Evolutionary conservation across 2,329 filamentous ascomycete genomes (phyloP).

Genomic region (Trichoderma gracile): DNA sequence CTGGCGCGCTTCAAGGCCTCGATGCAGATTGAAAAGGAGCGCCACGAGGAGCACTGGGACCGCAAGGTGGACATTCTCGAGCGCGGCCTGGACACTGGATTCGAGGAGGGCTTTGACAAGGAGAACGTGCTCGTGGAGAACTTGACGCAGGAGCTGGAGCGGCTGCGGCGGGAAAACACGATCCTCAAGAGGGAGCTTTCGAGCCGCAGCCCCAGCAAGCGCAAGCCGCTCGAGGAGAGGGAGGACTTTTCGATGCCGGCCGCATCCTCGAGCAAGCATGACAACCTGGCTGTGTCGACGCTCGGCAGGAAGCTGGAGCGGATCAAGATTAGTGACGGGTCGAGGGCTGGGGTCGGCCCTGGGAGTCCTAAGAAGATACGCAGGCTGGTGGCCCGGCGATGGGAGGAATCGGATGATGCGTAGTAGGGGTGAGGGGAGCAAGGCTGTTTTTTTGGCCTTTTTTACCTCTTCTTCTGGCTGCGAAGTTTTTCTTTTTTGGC

Average conservation of each 20-base stretch:
- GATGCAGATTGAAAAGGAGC: constrained; percentile 75
- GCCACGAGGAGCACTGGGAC: constrained; percentile 82
- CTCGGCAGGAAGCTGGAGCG: constrained; percentile 53
- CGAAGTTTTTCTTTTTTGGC: too few species aligned
- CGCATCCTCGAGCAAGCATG: constrained; percentile 19
- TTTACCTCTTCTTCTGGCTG: too few species aligned
- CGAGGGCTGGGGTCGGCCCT: constrained; percentile 35
- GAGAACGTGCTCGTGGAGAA: constrained; percentile 64
- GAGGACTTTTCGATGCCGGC: constrained; percentile 45
- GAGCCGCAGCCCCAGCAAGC: constrained; percentile 63
- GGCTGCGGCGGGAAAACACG: constrained; percentile 64
- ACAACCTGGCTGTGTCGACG: constrained; percentile 34
- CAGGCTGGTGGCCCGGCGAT: constrained; percentile 50
- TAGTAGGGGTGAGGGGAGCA: not conserved
- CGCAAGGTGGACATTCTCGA: constrained; percentile 73
- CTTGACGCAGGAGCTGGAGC: constrained; percentile 70
- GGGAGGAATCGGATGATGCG: constrained; percentile 43
- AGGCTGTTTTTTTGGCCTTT: too few species aligned
- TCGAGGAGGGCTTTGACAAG: constrained; percentile 58
- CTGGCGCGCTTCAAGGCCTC: constrained; percentile 78
- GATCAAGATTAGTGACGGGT: constrained; percentile 49
- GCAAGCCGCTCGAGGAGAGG: constrained; percentile 56
- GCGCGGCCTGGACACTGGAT: constrained; percentile 49
- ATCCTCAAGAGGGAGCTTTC: constrained; percentile 66
- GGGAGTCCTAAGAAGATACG: constrained; percentile 57